Base-by-base conservation (phyloP, 1,139 yeast genomes). In the Kluyveromyces marxianus region DNA sequence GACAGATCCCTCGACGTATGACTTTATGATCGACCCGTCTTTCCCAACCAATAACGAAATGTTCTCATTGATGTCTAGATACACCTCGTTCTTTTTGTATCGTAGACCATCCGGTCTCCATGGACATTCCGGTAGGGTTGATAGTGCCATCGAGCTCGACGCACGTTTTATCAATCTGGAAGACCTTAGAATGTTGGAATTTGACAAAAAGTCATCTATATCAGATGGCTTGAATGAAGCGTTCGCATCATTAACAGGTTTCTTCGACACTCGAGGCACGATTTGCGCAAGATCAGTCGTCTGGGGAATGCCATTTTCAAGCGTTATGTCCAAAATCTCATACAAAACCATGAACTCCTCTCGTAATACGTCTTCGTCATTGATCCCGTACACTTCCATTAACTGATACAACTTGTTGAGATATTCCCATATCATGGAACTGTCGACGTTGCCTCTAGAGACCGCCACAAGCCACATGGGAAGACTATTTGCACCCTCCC, bases 401-500 rank as follows among this genome's bases (percentile, higher is more conserved):
- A 57, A 44, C 3, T 46, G 46, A 40, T 54, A 56, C 5, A 89
- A 69, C 50, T 77, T 76, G 65, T 80, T 80, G 30, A 90, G 68
- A 59, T 85, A 87, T 66, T 92, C 97, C 61, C 89, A 76, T 2
- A 90, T 77, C 10, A 79, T 68, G 0, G 90, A 79, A 44, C 94
- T 89, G 61, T 92, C 96, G 38, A 83, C 88, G 62, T 92, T 92
- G 41, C 90, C 82, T 50, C 97, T 74, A 1, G 95, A 78, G 24
- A 90, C 92, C 0, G 90, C 95, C 21, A 90, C 95, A 10, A 88
- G 61, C 83, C 95, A 92, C 25, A 92, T 58, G 24, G 37, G 43
- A 33, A 28, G n/a, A n/a, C 27, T 35, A 14, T n/a, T 14, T 48
- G 75, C 71, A 24, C 52, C 54, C 26, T 46, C 83, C 46, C 81